Conservation (phyloP, 495 filamentous ascomycete genomes). For the Penicillium bovifimosum region DNA sequence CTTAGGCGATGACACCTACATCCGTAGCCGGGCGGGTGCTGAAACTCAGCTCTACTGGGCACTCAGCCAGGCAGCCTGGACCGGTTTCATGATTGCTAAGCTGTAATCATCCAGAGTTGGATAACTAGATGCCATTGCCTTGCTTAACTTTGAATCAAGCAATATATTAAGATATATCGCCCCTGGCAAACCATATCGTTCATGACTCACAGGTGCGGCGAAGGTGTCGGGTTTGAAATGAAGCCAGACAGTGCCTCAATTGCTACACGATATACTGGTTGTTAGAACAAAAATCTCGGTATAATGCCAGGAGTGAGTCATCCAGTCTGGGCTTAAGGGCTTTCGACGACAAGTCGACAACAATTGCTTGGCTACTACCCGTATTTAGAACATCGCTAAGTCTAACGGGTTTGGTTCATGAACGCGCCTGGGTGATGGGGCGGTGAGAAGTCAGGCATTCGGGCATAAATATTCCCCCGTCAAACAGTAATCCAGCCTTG, state of each 20-base stretch:
- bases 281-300: background rate
- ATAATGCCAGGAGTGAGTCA: background rate
- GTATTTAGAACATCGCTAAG: background rate
- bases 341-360: too few relatives aligned
- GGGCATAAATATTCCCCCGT: too few relatives aligned
- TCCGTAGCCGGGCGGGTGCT: background rate
- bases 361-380: background rate
- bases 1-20: background rate
- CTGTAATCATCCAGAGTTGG: background rate
- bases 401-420: too few relatives aligned
- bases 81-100: background rate
- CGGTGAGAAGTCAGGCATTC: too few relatives aligned
- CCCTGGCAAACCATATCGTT: background rate
- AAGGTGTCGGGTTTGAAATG: constrained; percentile 12
- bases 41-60: constrained; percentile 1
- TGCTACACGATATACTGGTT: background rate
- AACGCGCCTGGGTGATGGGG: too few relatives aligned
- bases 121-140: background rate
- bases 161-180: background rate
- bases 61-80: background rate
- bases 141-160: background rate
- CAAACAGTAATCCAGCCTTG: too few relatives aligned
- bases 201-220: constrained; percentile 14
- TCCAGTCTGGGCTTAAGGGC: background rate
- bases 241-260: background rate